Evolutionary conservation across 805 yeast genomes (phyloP).

Genomic region (Ogataea trehalophila): DNA sequence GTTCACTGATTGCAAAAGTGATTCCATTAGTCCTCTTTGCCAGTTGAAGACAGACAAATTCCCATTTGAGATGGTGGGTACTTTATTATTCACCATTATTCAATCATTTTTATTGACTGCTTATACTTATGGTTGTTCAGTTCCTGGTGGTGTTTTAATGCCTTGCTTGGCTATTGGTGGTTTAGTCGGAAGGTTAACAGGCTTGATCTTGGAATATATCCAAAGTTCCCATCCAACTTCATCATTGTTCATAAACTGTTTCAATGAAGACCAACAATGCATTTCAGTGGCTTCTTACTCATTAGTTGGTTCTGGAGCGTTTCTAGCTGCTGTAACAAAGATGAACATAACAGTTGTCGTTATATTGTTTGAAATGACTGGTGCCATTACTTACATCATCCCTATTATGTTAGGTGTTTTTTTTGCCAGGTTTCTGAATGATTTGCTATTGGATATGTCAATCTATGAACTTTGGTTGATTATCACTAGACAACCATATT

Average conservation of each 20-base stretch:
- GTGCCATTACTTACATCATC: constrained; percentile 76
- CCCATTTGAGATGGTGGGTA: constrained; percentile 29
- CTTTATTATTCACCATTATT: constrained; percentile 35
- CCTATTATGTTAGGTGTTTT: constrained; percentile 85
- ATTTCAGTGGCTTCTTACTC: constrained; percentile 87
- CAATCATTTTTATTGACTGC: constrained; percentile 60
- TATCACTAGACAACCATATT: constrained; percentile 35
- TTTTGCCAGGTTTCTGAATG: constrained; percentile 68
- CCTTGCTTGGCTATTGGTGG: constrained; percentile 65
- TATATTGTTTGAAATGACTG: constrained; percentile 76
- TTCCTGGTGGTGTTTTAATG: constrained; percentile 67
- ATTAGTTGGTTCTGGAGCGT: constrained; percentile 82
- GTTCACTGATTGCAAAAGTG: constrained; percentile 58
- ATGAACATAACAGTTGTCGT: constrained; percentile 79
- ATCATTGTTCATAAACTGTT: constrained; percentile 36
- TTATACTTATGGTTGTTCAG: constrained; percentile 60
- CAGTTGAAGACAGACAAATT: constrained; percentile 25
- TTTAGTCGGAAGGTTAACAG: constrained; percentile 50
- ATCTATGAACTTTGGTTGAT: constrained; percentile 60
- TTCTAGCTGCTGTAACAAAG: constrained; percentile 74
- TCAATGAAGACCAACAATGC: constrained; percentile 39
- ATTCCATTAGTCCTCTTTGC: constrained; percentile 22
- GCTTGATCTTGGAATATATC: constrained; percentile 44
- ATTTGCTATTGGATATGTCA: constrained; percentile 51
- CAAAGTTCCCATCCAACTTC: constrained; percentile 37